A percentile compares a stretch with the other conserved stretches of the same genome.
These are phyloP conservation scores for Aureobasidium pullulans DNA, from an alignment of 2,329 filamentous ascomycete genomes.

Conservation along the genomic window DNA sequence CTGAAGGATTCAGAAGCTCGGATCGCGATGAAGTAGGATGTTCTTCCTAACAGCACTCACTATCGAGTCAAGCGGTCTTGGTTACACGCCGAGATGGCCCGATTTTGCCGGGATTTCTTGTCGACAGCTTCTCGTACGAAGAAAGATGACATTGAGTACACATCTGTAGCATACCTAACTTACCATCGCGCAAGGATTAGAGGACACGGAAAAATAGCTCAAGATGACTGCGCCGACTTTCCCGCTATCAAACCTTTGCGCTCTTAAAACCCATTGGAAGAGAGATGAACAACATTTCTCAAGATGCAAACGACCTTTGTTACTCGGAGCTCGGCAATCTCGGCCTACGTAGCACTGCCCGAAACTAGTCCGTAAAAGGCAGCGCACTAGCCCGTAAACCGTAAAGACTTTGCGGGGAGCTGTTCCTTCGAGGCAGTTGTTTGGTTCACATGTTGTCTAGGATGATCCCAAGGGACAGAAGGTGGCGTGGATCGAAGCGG, in stretches of 20 bases:
- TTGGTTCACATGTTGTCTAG: conserved; percentile 5
- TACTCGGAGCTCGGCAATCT: conserved; percentile 3
- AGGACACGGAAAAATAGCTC: background rate
- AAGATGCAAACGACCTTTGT: background rate
- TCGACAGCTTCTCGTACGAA: background rate
- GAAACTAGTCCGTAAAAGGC: background rate
- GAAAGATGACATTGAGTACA: background rate
- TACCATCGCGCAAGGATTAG: background rate
- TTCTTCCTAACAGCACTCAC: background rate
- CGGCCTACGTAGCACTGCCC: conserved; percentile 1
- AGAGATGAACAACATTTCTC: conserved; percentile 1
- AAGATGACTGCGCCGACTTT: background rate
- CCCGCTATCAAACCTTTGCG: background rate
- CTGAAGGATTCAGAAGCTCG: conserved; percentile 1
- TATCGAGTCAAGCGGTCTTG: conserved; percentile 10
- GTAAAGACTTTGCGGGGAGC: background rate
- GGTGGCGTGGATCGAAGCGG: conserved; percentile 2
- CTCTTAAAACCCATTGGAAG: background rate
- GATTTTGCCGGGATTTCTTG: conserved; percentile 1
- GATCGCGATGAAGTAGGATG: background rate
- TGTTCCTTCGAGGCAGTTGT: conserved; percentile 1
- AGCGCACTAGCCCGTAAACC: background rate
- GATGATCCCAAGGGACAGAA: background rate
- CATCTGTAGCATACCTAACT: background rate
- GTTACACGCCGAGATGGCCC: conserved; percentile 5